These are phyloP conservation scores for Brettanomyces naardenensis DNA, from an alignment of 805 yeast genomes.

Conservation along the genomic window DNA sequence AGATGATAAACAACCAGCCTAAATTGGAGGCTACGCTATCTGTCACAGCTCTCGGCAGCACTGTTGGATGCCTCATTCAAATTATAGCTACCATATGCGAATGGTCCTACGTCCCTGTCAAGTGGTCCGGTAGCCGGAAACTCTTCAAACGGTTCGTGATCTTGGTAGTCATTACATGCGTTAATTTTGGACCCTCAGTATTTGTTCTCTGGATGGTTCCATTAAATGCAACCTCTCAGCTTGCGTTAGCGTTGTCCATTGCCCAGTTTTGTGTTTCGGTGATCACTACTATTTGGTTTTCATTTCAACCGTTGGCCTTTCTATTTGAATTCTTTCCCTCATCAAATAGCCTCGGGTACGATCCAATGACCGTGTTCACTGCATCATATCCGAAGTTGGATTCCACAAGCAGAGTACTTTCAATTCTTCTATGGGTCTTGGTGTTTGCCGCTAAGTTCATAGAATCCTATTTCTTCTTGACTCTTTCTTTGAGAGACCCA, in stretches of 20 bases:
- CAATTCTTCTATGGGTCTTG: constrained; percentile 38
- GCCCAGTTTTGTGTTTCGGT: constrained; percentile 37
- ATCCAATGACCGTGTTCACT: constrained; percentile 33
- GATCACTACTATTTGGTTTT: constrained; percentile 33
- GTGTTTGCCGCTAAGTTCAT: constrained; percentile 42
- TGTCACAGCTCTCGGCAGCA: constrained; percentile 37
- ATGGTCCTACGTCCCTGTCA: constrained; percentile 35
- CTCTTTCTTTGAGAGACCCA: constrained; percentile 45
- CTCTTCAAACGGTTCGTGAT: constrained; percentile 25
- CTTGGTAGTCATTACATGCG: constrained; percentile 23
- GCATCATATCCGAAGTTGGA: constrained; percentile 34
- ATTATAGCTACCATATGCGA: constrained; percentile 36
- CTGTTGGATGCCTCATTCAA: constrained; percentile 34
- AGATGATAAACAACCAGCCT: constrained; percentile 35
- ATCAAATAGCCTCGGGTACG: constrained; percentile 19
- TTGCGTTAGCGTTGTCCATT: constrained; percentile 31
- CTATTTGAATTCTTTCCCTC: constrained; percentile 22
- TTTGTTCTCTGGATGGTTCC: constrained; percentile 32
- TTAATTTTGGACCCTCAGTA: constrained; percentile 34
- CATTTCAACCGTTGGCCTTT: constrained; percentile 30
- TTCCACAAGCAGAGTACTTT: constrained; percentile 31
- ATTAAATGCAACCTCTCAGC: constrained; percentile 25
- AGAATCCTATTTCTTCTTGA: constrained; percentile 47
- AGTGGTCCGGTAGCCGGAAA: constrained; percentile 40
- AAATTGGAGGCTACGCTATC: constrained; percentile 36